Percentiles rank a stretch among this genome's conserved stretches.
Conservation (phyloP, 2,329 filamentous ascomycete species). For the Colletotrichum nymphaeae region DNA sequence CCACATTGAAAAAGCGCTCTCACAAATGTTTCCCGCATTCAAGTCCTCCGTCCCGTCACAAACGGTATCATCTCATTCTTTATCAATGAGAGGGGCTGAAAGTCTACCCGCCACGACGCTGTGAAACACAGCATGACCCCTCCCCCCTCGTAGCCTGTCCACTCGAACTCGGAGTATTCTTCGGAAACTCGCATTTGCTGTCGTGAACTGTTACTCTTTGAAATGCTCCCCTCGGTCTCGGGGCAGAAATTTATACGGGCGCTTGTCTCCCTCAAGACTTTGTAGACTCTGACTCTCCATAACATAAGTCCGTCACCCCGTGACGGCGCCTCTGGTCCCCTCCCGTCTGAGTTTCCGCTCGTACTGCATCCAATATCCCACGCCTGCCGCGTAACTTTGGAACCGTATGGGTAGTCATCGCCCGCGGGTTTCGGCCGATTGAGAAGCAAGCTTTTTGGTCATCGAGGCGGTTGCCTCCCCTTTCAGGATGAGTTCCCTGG, state of each 20-base stretch:
- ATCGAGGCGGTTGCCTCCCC: background rate
- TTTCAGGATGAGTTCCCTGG: background rate
- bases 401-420: background rate
- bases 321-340: background rate
- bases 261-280: no score
- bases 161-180: background rate
- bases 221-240: background rate
- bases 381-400: background rate
- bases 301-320: background rate
- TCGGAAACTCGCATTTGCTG: background rate
- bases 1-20: background rate
- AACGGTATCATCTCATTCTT: background rate
- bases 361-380: background rate
- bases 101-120: background rate
- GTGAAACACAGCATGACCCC: background rate
- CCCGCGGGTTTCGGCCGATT: background rate
- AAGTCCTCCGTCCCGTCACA: background rate
- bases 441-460: background rate
- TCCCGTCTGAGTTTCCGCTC: background rate
- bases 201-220: background rate
- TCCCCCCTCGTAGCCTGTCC: background rate
- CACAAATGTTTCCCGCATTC: background rate
- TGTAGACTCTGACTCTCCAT: no score
- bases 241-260: no score
- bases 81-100: background rate